A percentile compares a stretch with the other conserved stretches of the same genome.
Evolutionary conservation across 2,329 filamentous ascomycete species (phyloP).

Genomic region (Pezicula neosporulosa): DNA sequence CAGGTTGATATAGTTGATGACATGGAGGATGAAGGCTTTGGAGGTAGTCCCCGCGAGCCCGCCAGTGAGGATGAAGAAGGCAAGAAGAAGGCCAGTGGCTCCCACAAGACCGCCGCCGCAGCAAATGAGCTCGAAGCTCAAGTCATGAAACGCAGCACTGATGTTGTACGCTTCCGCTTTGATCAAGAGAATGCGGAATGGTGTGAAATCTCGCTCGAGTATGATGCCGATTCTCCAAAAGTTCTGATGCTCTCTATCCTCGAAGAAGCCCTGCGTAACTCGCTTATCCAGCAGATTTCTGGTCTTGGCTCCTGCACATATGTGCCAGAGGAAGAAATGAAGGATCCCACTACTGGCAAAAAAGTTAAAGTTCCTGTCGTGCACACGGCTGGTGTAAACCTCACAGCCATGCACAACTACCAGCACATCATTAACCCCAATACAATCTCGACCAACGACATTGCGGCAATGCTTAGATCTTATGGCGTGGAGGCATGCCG

Average conservation of each 20-base stretch:
- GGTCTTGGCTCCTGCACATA: conserved; percentile 71
- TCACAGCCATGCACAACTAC: conserved; percentile 87
- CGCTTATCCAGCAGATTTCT: conserved; percentile 83
- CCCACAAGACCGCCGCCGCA: conserved; percentile 16
- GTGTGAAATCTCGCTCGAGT: conserved; percentile 81
- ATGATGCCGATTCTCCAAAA: conserved; percentile 77
- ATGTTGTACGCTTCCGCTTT: conserved; percentile 76
- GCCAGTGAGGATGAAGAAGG: conserved; percentile 30
- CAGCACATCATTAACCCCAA: conserved; percentile 83
- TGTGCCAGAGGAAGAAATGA: conserved; percentile 55
- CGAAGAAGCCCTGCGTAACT: conserved; percentile 72
- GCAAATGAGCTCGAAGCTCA: conserved; percentile 51
- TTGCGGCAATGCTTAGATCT: conserved; percentile 74
- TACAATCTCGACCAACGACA: conserved; percentile 87
- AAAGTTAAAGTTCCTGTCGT: conserved; percentile 54
- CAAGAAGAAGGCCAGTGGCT: conserved; percentile 29
- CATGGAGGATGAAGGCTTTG: conserved; percentile 49
- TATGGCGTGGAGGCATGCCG: conserved; percentile 96
- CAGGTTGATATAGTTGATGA: conserved; percentile 55
- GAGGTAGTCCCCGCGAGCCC: conserved; percentile 41
- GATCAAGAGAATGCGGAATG: conserved; percentile 70
- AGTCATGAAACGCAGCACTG: conserved; percentile 58
- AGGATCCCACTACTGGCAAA: conserved; percentile 44
- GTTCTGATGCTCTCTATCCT: conserved; percentile 90
- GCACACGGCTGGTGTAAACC: conserved; percentile 80